Evolutionary conservation across 2,329 filamentous ascomycete species (phyloP), one percentile per base, ranked within the genome.

Genomic region (Fusarium staphyleae): DNA sequence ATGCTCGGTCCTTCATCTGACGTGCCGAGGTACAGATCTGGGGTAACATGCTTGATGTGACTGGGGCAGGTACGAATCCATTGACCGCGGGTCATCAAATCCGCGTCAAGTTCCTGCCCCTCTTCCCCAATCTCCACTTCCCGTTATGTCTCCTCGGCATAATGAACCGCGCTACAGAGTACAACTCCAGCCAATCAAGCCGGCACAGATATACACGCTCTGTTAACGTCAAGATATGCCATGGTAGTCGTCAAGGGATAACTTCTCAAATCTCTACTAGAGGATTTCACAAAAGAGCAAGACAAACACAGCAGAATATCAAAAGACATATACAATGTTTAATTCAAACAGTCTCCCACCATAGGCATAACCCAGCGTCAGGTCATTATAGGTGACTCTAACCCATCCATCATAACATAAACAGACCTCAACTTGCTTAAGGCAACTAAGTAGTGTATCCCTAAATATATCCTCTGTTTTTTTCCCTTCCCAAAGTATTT

Each of bases 331-430:
- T 52, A 52, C 43, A 42, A 48, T 35, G 37, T 48, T 52, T 19
- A 22, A 52, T 59, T 55, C 44, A 58, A 48, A 61, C 43, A 13
- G 39, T 48, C 42, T 48, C 44, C 52, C 28, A 48, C 24, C 35
- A 14, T 50, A 47, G 2, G 29, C 33, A 55, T 55, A 64, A 75
- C 76, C 75, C 74, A 72, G 75, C 68, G 73, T 72, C 73, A 69
- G 73, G 75, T 69, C 70, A 71, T 70, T 68, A 68, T 69, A 62
- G 62, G 67, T 70, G 57, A 67, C 63, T 78, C 74, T 78, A 73
- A 69, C 68, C 68, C 41, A 65, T 67, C 64, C 62, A 62, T 40
- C 19, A 47, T 48, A 24, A 24, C 8, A 8, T 57, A 60, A 57
- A 52, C 51, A 60, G 57, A 58, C 41, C 28, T 52, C 16, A 22